phyloP scores from a whole-genome alignment of 2,329 filamentous ascomycete species.

The Penicillium thymicola region DNA sequence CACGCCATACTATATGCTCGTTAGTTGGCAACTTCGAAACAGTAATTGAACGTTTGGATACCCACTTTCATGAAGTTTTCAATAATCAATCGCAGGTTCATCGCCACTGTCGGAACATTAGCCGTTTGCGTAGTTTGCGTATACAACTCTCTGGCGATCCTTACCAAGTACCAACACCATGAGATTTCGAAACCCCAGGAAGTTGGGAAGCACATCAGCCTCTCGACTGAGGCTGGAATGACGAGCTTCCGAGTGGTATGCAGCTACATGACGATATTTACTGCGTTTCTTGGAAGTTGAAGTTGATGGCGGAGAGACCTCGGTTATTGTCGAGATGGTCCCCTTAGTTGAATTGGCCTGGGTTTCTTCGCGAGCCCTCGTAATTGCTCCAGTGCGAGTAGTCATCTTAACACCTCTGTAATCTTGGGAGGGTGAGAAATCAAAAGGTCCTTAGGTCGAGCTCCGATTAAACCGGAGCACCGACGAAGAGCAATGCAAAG shows the following conservation, averaged over 20 bases:
- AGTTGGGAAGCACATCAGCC: slow-evolving; percentile 69
- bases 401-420: slow-evolving; percentile 12
- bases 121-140: neutral
- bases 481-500: neutral
- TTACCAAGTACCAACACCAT: slow-evolving; percentile 89
- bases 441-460: neutral
- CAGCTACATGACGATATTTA: slow-evolving; percentile 90
- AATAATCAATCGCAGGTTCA: slow-evolving; percentile 89
- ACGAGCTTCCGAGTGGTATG: slow-evolving; percentile 69
- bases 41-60: neutral
- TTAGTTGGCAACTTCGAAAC: neutral
- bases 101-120: slow-evolving; percentile 62
- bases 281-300: slow-evolving; percentile 35
- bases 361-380: slow-evolving; percentile 12
- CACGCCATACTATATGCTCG: slow-evolving; percentile 73
- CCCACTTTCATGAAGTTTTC: slow-evolving; percentile 91
- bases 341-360: slow-evolving; percentile 6
- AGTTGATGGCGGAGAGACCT: neutral
- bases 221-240: slow-evolving; percentile 87
- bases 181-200: slow-evolving; percentile 89
- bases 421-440: neutral
- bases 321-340: slow-evolving; percentile 2
- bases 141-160: slow-evolving; percentile 18
- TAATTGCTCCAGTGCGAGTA: slow-evolving; percentile 16
- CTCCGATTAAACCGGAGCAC: neutral